A percentile compares a stretch with the other conserved stretches of the same genome.
phyloP scores from a whole-genome alignment of 495 filamentous ascomycete species.

The Penicillium robsamsonii region DNA sequence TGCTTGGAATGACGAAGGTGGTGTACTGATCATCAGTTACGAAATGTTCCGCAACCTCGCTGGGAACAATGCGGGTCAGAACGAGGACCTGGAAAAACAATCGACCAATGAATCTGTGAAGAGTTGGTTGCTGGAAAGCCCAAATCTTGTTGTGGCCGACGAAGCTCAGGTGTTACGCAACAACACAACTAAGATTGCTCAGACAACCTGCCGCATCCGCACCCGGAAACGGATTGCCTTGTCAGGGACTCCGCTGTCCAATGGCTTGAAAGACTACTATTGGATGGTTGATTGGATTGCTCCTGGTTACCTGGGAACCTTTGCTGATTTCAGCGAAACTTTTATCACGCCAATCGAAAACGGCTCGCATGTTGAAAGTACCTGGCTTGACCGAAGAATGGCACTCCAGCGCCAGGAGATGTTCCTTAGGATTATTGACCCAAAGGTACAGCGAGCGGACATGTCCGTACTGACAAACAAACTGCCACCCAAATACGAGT shows the following conservation, averaged over 20 bases:
- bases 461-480: constrained; percentile 61
- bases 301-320: constrained; percentile 68
- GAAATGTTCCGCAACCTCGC: constrained; percentile 55
- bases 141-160: constrained; percentile 80
- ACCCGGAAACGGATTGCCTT: constrained; percentile 77
- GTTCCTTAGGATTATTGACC: constrained; percentile 67
- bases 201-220: constrained; percentile 53
- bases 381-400: constrained; percentile 46
- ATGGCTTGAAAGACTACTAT: constrained; percentile 79
- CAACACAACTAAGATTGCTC: constrained; percentile 45
- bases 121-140: constrained; percentile 52
- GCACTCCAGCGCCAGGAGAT: constrained; percentile 65
- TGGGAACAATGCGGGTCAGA: neutral
- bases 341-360: constrained; percentile 71
- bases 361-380: constrained; percentile 67
- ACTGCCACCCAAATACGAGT: constrained; percentile 75
- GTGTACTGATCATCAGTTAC: constrained; percentile 74
- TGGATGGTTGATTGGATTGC: constrained; percentile 87
- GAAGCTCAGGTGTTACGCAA: constrained; percentile 86
- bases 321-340: constrained; percentile 60
- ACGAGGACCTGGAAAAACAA: constrained; percentile 32
- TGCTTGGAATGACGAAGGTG: constrained; percentile 63
- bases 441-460: constrained; percentile 76
- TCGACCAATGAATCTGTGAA: constrained; percentile 28
- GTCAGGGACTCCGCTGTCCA: constrained; percentile 83